Conservation (phyloP, 1,139 yeast genomes). For the Wickerhamiella infanticola region DNA sequence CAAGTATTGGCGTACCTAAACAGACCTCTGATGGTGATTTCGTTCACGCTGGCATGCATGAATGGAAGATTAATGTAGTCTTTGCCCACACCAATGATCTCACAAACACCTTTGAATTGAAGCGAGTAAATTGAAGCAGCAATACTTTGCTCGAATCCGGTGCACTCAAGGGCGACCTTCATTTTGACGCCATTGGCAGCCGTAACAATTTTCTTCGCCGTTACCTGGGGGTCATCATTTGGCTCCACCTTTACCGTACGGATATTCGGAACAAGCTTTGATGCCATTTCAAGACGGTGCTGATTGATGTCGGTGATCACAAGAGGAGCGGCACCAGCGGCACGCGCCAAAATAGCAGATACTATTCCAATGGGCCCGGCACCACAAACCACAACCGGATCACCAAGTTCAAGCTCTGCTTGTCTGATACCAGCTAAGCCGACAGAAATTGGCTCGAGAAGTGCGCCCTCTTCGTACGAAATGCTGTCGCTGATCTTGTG, state of each 20-base stretch:
- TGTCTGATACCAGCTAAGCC: slow-evolving; percentile 71
- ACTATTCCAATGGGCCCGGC: slow-evolving; percentile 90
- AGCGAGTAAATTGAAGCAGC: slow-evolving; percentile 39
- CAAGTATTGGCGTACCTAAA: slow-evolving; percentile 75
- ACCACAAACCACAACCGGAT: slow-evolving; percentile 64
- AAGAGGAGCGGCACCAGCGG: slow-evolving; percentile 66
- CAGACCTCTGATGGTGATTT: slow-evolving; percentile 53
- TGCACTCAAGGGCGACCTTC: slow-evolving; percentile 46
- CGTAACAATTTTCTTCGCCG: slow-evolving; percentile 25
- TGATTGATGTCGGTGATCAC: slow-evolving; percentile 52
- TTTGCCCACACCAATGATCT: slow-evolving; percentile 58
- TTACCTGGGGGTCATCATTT: slow-evolving; percentile 19
- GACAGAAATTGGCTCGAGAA: slow-evolving; percentile 77
- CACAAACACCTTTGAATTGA: slow-evolving; percentile 43
- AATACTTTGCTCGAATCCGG: slow-evolving; percentile 53
- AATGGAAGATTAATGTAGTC: slow-evolving; percentile 52
- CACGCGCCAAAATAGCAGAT: slow-evolving; percentile 61
- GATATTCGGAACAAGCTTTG: slow-evolving; percentile 42
- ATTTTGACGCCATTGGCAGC: slow-evolving; percentile 37
- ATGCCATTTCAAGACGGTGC: slow-evolving; percentile 43
- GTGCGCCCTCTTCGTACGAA: slow-evolving; percentile 69
- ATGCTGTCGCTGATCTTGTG: slow-evolving; percentile 55
- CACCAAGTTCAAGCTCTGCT: slow-evolving; percentile 56
- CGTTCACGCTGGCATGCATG: slow-evolving; percentile 49
- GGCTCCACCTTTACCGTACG: slow-evolving; percentile 38